Evolutionary conservation across 2,329 filamentous ascomycete species (phyloP).

Genomic region (Pseudocercospora cruenta): DNA sequence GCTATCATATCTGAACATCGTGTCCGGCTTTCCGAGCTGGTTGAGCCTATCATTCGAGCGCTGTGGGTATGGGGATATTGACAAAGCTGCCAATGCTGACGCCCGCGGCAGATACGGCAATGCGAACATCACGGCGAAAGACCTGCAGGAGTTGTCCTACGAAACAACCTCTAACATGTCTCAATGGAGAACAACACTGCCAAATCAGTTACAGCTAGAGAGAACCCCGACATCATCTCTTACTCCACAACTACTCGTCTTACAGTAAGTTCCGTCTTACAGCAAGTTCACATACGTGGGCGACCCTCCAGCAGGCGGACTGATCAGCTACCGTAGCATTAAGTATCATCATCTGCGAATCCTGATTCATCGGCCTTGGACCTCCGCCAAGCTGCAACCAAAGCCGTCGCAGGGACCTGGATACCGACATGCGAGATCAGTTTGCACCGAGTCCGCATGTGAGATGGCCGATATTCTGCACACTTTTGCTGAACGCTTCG

Average conservation of each 20-base stretch:
- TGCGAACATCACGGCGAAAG: slow-evolving; percentile 38
- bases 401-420: slow-evolving; percentile 48
- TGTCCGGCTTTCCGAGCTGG: slow-evolving; percentile 48
- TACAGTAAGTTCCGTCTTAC: slow-evolving; percentile 25
- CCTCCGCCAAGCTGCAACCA: slow-evolving; percentile 48
- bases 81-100: not conserved
- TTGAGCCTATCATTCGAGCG: slow-evolving; percentile 48
- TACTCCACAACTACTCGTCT: slow-evolving; percentile 22
- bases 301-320: not conserved
- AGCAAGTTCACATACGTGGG: slow-evolving; percentile 12
- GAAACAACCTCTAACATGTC: slow-evolving; percentile 38
- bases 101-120: slow-evolving; percentile 2
- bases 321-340: slow-evolving; percentile 32
- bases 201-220: slow-evolving; percentile 43
- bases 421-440: slow-evolving; percentile 48
- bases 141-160: slow-evolving; percentile 45
- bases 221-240: not conserved
- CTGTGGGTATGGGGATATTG: slow-evolving; percentile 29
- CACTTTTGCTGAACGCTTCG: slow-evolving; percentile 47
- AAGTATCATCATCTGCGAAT: slow-evolving; percentile 51
- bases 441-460: slow-evolving; percentile 48
- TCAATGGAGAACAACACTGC: slow-evolving; percentile 47
- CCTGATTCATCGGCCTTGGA: slow-evolving; percentile 50
- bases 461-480: slow-evolving; percentile 47
- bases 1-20: slow-evolving; percentile 26